Base-by-base conservation (phyloP, 176 grass and related monocot genomes). In the Neostapfia colusana region DNA sequence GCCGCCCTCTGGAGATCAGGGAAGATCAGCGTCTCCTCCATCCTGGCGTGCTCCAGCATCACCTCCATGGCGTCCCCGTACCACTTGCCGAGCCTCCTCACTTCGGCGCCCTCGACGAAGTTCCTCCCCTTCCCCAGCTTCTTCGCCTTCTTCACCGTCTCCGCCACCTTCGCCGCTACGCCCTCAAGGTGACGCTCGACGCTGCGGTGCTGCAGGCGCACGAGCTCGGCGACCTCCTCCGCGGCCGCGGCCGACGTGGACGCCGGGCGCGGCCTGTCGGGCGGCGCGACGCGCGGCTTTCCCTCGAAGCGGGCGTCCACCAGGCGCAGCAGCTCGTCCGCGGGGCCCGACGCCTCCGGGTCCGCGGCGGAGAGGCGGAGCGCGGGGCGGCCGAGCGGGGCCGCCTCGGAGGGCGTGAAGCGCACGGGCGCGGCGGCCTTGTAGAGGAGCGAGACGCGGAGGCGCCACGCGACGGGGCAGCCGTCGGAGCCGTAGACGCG, bases 1-100 rank as follows among this genome's bases (percentile, higher is more conserved):
- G 85, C 77, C 14, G 89, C 91, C 50, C 87, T 76, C 81, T 95
- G 91, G 50, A 99, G 76, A 18, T 77, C 85, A 58, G 92, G 96
- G 75, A 99, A 99, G 48, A 99, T 63, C 38, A 99, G 69, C 31
- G 70, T 87, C 81, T 99, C 96, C 82, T 99, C 96, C 91, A 99
- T 99, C 90, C 89, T 91, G 11, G 96, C 91, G 80, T 99, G 96
- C 83, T 99, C 96, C 73, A 99, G 83, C 89, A 99, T 90, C 73
- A 99, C 83, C 80, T 99, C 96, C 87, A 89, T 85, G 7, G 84
- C 77, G 28, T 92, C 85, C 10, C 87, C 92, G 58, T 95, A 99
- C 87, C 89, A 90, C 75, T 80, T 82, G 14, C 85, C 85, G 3
- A 99, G 41, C 49, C 87, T 78, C 85, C 92, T 86, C n/a, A 88